Base-by-base conservation (phyloP, 164 flowering plant genomes). In the Protea cynaroides region DNA sequence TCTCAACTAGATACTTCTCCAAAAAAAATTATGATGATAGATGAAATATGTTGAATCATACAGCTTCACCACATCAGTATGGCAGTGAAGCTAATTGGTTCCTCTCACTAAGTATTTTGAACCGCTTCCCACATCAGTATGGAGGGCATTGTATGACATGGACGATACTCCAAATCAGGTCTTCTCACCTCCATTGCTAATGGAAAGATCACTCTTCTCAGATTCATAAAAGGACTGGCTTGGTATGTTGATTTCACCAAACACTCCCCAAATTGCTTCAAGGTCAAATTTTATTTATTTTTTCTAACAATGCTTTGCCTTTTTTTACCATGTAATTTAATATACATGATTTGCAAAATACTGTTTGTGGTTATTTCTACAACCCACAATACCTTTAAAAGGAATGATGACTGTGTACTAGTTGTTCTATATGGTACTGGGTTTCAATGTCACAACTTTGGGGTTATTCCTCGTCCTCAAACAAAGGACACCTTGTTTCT, bases 191-290 rank as follows among this genome's bases (percentile, higher is more conserved):
- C 92, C 96, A 58, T 78, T 95, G 74, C 81, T 88, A 50, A 82
- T 88, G 89, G 97, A 95, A 25, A 68, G 92, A 34, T 81, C 94
- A 22, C 72, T 88, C 25, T 71, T 86, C 25, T 73, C 73, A 18
- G 99, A 91, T 80, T 63, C 86, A 18, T 95, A 88, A 52, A 97
- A 95, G 70, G 99, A 95, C 71, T 75, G 92, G 72, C 90, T 92
- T 50, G 99, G 99, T 95, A 85, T 65, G 96, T 71, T 73, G 18
- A 14, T 56, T 36, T 40, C 13, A 40, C 14, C 46, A 40, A 40
- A 40, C 14, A 40, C 10, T 8, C 1, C 46, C 43, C 54, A 58
- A 50, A 12, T 58, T 38, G 17, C 25, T 52, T 21, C 24, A 11
- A 22, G 2, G 11, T 25, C 34, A 29, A 29, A 2, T 29, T 29